Base-by-base conservation (phyloP, 1,139 yeast species). In the Meyerozyma sp. region DNA sequence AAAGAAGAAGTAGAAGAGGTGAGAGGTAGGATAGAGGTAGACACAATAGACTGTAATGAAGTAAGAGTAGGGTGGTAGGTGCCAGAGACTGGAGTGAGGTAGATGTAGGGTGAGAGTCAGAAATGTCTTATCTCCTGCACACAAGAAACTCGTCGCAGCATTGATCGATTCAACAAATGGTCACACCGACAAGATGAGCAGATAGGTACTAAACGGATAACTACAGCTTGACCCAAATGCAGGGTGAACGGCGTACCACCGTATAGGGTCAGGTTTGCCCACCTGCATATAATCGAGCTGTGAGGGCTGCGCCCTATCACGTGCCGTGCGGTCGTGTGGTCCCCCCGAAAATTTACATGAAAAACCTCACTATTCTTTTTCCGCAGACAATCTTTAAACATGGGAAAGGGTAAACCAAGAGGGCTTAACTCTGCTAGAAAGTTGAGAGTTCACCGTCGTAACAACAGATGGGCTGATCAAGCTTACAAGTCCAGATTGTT, bases 391-490 rank as follows among this genome's bases (percentile, higher is more conserved):
- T 53, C 54, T 56, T 51, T 57, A 63, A 81, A 65, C 66, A 84
- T 84, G 93, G 91, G 91, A 76, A 85, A 82, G 75, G 93, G 93
- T 75, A 86, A 86, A 79, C 95, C 95, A 79, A 85, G 95, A 83
- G 96, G 98, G 76, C 84, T 94, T 78, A 93, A 93, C 90, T 86
- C 98, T 73, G 99, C 98, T 73, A 90, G 99, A 87, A 93, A 94
- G 85, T 86, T 94, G 79, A 91, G 98, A 85, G 91, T 84, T 77
- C 94, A 88, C 90, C 93, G 99, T 81, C 94, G 98, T 80, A 91
- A 91, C 85, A 93, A 93, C 90, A 93, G 96, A 81, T 93, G 98
- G 98, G 98, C 99, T 66, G 98, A 94, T 77, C 84, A 84, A 74
- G 79, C 90, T 68, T 94, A 89, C 83, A 94, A 94, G 87, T 81